Percentiles rank a stretch among this genome's conserved stretches.
phyloP scores from a whole-genome alignment of 306 rosid species.

The Cucurbita moschata region DNA sequence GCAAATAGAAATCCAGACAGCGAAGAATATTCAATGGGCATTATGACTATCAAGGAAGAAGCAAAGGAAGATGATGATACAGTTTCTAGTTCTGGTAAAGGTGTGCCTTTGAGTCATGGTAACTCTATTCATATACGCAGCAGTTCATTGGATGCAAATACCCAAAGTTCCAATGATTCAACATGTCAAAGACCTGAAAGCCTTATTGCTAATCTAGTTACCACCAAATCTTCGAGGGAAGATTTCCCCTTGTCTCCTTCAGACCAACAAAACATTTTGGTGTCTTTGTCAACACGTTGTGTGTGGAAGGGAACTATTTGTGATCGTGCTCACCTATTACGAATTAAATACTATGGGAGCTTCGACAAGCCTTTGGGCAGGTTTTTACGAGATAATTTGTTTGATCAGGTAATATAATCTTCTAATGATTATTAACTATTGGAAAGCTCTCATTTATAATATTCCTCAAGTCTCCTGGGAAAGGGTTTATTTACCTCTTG shows the following conservation, averaged over 20 bases:
- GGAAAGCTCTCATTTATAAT: not conserved
- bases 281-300: conserved; percentile 85
- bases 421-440: not conserved
- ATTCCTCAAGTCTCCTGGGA: not conserved
- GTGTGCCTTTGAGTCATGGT: not conserved
- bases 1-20: not conserved
- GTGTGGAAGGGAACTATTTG: conserved; percentile 97
- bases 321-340: conserved; percentile 88
- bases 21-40: not conserved
- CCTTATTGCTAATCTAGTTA: conserved; percentile 17
- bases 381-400: conserved; percentile 77
- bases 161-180: conserved; percentile 16
- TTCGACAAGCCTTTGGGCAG: conserved; percentile 90
- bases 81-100: not conserved
- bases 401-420: conserved; percentile 59
- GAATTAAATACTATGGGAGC: conserved; percentile 92
- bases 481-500: not conserved
- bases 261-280: conserved; percentile 95
- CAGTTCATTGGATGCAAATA: conserved; percentile 20
- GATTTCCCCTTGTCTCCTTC: conserved; percentile 80
- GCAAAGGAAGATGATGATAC: not conserved
- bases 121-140: conserved; percentile 6
- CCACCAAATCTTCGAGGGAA: conserved; percentile 29
- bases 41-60: not conserved
- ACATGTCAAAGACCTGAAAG: conserved; percentile 26